These are phyloP conservation scores for Trichaptum fuscoviolaceum DNA, from an alignment of 768 basidiomycete species.

Conservation along the genomic window DNA sequence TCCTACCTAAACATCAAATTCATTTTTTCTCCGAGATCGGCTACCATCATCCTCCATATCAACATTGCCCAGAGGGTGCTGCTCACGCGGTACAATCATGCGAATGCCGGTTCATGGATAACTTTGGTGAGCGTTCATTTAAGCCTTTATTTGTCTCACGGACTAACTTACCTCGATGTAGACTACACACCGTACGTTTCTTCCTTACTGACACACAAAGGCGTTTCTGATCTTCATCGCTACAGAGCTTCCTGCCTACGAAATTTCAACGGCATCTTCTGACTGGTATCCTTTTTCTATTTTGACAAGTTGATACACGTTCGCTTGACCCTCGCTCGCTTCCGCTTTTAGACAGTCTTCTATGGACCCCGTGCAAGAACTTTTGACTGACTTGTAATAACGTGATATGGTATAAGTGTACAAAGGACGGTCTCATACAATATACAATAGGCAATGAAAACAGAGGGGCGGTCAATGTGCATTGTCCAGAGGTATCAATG, in stretches of 20 bases:
- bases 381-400: no score
- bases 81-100: not conserved
- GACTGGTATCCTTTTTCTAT: not conserved
- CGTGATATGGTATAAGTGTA: no score
- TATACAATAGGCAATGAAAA: no score
- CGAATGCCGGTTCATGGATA: not conserved
- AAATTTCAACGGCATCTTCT: not conserved
- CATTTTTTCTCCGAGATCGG: slow-evolving; percentile 78
- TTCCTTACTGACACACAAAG: not conserved
- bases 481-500: no score
- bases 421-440: no score
- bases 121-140: slow-evolving; percentile 4
- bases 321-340: no score
- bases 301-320: not conserved
- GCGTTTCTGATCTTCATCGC: not conserved
- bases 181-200: not conserved
- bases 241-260: not conserved
- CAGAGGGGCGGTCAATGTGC: no score
- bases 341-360: no score
- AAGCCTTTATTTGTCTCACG: not conserved
- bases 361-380: no score
- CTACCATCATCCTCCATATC: slow-evolving; percentile 49
- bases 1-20: slow-evolving; percentile 49
- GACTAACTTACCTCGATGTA: not conserved
- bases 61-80: slow-evolving; percentile 40